These are phyloP conservation scores for Leptoxyphium fumago DNA, from an alignment of 2,329 filamentous ascomycete genomes.

Conservation along the genomic window DNA sequence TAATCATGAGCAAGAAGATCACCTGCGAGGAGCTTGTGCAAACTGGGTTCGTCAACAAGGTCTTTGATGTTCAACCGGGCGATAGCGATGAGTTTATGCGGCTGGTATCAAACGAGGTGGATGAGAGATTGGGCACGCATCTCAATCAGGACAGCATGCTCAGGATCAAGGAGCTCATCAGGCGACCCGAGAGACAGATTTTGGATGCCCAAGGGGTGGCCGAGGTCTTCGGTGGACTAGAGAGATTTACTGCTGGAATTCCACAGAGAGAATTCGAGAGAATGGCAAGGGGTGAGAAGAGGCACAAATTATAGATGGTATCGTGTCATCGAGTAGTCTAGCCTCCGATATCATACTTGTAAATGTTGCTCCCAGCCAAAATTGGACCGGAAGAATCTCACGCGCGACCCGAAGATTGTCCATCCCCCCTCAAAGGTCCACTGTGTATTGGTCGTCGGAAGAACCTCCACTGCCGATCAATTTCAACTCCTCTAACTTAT, in stretches of 20 bases:
- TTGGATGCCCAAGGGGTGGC: conserved; percentile 64
- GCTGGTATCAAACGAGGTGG: conserved; percentile 62
- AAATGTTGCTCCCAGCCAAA: too few species aligned
- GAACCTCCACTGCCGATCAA: too few species aligned
- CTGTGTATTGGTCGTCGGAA: too few species aligned
- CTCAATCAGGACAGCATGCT: conserved; percentile 64
- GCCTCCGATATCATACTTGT: too few species aligned
- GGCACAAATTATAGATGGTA: conserved; percentile 61
- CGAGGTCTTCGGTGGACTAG: conserved; percentile 76
- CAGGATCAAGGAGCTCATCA: conserved; percentile 72
- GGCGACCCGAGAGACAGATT: conserved; percentile 54
- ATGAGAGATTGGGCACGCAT: conserved; percentile 66
- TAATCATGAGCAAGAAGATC: conserved; percentile 79
- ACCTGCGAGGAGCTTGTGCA: conserved; percentile 55
- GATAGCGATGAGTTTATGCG: conserved; percentile 56
- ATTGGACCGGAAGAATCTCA: too few species aligned
- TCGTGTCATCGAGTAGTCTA: too few species aligned
- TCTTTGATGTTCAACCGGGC: conserved; percentile 47
- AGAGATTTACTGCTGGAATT: conserved; percentile 62
- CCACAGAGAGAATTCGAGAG: conserved; percentile 83
- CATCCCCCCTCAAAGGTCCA: too few species aligned
- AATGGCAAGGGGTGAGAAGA: conserved; percentile 77
- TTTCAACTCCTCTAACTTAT: too few species aligned
- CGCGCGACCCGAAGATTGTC: too few species aligned
- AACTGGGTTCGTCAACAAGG: conserved; percentile 72